Conservation (phyloP, 2,329 filamentous ascomycete species). For the Trichoderma breve region DNA sequence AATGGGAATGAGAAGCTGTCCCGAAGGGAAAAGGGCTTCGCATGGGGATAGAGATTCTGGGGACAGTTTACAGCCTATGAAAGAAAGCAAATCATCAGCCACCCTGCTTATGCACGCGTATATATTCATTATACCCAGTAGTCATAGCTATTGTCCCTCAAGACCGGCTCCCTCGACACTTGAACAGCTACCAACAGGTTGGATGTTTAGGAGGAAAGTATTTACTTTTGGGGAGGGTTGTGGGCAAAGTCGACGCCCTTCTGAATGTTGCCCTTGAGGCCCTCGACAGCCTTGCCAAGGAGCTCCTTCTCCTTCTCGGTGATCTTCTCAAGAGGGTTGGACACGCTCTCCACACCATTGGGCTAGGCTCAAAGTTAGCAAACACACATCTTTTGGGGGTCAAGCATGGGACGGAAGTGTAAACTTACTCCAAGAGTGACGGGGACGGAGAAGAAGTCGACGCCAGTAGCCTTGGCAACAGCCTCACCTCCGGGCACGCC, state of each 20-base stretch:
- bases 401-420: background rate
- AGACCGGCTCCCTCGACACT: constrained; percentile 30
- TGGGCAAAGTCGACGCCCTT: constrained; percentile 90
- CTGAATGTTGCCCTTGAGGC: constrained; percentile 86
- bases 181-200: constrained; percentile 27
- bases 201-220: constrained; percentile 30
- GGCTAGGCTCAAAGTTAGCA: constrained; percentile 51
- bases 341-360: constrained; percentile 80
- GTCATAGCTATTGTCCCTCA: constrained; percentile 34
- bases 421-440: constrained; percentile 87
- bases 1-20: constrained; percentile 1
- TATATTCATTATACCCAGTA: constrained; percentile 39
- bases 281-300: constrained; percentile 70
- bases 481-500: constrained; percentile 85
- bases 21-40: background rate
- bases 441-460: constrained; percentile 94
- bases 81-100: constrained; percentile 37
- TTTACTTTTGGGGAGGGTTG: constrained; percentile 86
- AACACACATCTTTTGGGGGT: constrained; percentile 9
- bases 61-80: constrained; percentile 37
- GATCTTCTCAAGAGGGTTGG: constrained; percentile 72
- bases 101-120: constrained; percentile 32
- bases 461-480: constrained; percentile 77
- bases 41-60: constrained; percentile 19
- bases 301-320: constrained; percentile 88